Percentiles rank a stretch among this genome's conserved stretches.
These are phyloP conservation scores for Auricularia sp. DNA, from an alignment of 768 basidiomycete species.

Conservation along the genomic window DNA sequence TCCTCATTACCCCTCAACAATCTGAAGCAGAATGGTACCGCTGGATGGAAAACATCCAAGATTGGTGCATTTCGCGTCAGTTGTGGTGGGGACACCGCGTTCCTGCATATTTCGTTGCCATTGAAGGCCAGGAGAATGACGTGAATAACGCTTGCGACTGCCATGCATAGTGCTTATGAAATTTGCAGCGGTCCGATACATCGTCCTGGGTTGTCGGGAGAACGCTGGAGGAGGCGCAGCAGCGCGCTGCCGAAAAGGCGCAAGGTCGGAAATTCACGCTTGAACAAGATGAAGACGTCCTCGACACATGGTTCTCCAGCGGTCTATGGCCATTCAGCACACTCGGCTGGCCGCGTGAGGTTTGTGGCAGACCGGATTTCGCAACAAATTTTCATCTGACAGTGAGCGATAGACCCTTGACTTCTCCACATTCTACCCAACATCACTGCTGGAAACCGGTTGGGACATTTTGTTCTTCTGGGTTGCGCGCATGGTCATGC, in stretches of 20 bases:
- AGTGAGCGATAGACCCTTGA: constrained; percentile 53
- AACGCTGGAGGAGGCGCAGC: constrained; percentile 61
- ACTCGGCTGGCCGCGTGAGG: constrained; percentile 95
- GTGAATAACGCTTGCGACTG: constrained; percentile 16
- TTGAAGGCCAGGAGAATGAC: constrained; percentile 66
- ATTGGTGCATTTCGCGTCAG: constrained; percentile 99
- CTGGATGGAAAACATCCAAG: constrained; percentile 91
- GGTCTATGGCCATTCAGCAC: constrained; percentile 97
- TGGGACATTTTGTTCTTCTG: constrained; percentile 99
- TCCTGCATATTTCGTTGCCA: constrained; percentile 84
- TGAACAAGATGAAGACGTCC: constrained; percentile 91
- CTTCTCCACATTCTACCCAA: constrained; percentile 73
- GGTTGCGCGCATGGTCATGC: constrained; percentile 97
- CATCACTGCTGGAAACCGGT: constrained; percentile 88
- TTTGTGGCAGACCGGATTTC: constrained; percentile 17
- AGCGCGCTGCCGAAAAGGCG: constrained; percentile 62
- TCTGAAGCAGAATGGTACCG: constrained; percentile 93
- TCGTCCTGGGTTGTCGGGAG: constrained; percentile 90
- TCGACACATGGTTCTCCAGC: constrained; percentile 99
- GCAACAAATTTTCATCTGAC: constrained; percentile 1
- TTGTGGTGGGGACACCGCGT: constrained; percentile 99
- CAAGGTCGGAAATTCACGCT: constrained; percentile 58
- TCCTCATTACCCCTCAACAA: constrained; percentile 68
- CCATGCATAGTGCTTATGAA: background rate
- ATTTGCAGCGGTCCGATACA: constrained; percentile 47